Conservation (phyloP, 768 basidiomycete genomes). For the Asterophora parasitica region DNA sequence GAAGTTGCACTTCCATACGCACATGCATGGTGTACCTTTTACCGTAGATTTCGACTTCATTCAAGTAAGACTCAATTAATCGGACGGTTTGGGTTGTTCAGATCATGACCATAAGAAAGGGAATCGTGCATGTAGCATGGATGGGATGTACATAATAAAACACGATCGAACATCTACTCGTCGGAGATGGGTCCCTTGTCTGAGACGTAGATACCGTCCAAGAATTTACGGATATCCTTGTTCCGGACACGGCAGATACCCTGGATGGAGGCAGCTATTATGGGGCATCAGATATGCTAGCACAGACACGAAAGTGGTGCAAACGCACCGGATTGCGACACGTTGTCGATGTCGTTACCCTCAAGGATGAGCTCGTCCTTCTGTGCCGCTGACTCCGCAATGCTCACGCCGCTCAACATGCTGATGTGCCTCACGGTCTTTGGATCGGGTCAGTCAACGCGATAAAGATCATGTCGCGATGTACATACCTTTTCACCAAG, state of each 20-base stretch:
- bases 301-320: not conserved
- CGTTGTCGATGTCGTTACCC: constrained; percentile 95
- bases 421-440: constrained; percentile 88
- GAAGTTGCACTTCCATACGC: constrained; percentile 4
- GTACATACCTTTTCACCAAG: constrained; percentile 81
- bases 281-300: constrained; percentile 4
- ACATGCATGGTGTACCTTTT: too few relatives aligned
- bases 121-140: constrained; percentile 4
- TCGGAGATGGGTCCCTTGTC: constrained; percentile 67
- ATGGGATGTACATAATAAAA: constrained; percentile 10
- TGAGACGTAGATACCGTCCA: constrained; percentile 91
- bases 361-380: constrained; percentile 94
- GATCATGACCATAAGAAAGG: constrained; percentile 11
- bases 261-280: constrained; percentile 88
- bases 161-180: constrained; percentile 26
- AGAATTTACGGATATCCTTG: constrained; percentile 99
- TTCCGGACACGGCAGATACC: constrained; percentile 95
- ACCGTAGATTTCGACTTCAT: not conserved
- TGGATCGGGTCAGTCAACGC: not conserved
- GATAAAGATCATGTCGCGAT: not conserved
- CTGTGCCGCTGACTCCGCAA: constrained; percentile 83
- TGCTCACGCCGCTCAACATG: constrained; percentile 86
- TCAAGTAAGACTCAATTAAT: not conserved
- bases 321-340: constrained; percentile 85
- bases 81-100: not conserved